Conservation (phyloP, 306 rosid genomes). For the Prunus mongolica region DNA sequence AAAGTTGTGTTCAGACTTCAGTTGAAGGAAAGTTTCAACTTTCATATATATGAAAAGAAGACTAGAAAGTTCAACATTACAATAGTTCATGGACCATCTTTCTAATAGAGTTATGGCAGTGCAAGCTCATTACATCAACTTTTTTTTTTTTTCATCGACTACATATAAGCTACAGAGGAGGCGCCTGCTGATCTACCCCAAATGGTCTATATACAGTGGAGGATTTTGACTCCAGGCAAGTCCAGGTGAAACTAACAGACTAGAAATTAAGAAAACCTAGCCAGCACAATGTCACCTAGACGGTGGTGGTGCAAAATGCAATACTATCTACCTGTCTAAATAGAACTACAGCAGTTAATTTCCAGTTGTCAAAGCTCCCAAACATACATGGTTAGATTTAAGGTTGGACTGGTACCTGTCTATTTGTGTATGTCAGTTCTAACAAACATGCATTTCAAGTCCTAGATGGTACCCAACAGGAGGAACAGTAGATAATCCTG, state of each 20-base stretch:
- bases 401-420: background rate
- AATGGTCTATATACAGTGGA: background rate
- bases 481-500: conserved; percentile 40
- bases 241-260: background rate
- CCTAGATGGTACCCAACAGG: conserved; percentile 59
- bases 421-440: background rate
- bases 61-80: background rate
- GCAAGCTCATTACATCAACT: background rate
- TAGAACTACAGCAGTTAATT: background rate
- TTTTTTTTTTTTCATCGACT: background rate
- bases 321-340: background rate
- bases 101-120: background rate
- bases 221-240: background rate
- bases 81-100: background rate
- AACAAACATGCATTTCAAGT: background rate
- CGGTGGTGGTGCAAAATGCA: background rate
- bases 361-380: background rate
- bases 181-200: background rate
- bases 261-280: background rate
- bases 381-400: background rate
- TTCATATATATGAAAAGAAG: too few species aligned
- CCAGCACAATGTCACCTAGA: background rate
- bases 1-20: too few species aligned
- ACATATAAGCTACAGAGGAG: background rate
- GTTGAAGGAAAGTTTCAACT: background rate